Evolutionary conservation across 1,284 basidiomycete genomes (phyloP).

Genomic region (Vanrija sp.): DNA sequence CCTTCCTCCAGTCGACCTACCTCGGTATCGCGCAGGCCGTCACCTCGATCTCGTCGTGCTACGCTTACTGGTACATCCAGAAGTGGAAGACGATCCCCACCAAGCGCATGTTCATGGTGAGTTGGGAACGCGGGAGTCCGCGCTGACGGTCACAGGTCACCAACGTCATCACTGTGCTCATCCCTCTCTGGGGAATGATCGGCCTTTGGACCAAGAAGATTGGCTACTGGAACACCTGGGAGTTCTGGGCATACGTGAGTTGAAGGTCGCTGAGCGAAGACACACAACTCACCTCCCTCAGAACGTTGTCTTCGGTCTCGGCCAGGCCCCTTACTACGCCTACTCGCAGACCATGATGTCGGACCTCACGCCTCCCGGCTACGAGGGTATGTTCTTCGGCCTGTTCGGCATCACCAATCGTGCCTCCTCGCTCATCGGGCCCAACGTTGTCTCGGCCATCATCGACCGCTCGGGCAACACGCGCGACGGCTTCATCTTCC

Average conservation of each 20-base stretch:
- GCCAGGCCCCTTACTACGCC: conserved; percentile 81
- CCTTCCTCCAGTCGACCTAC: conserved; percentile 71
- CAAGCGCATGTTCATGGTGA: conserved; percentile 52
- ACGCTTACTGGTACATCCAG: conserved; percentile 77
- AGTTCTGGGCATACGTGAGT: conserved; percentile 64
- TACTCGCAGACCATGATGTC: conserved; percentile 55
- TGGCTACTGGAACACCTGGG: conserved; percentile 77
- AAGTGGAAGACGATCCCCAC: conserved; percentile 62
- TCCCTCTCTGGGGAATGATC: conserved; percentile 81
- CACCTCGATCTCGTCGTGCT: conserved; percentile 57
- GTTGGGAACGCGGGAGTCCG: conserved; percentile 23
- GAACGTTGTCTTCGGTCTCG: conserved; percentile 68
- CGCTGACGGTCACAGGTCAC: conserved; percentile 52
- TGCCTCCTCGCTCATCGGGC: conserved; percentile 75
- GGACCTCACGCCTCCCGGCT: conserved; percentile 73
- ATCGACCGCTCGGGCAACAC: conserved; percentile 49
- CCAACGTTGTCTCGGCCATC: conserved; percentile 74
- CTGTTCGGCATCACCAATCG: conserved; percentile 77
- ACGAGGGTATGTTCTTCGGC: conserved; percentile 76
- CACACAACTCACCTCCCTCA: background rate
- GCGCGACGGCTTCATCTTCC: conserved; percentile 73
- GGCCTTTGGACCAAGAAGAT: conserved; percentile 72
- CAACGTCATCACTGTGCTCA: conserved; percentile 68
- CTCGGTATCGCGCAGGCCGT: conserved; percentile 68
- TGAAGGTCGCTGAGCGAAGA: too few relatives aligned